Conservation (phyloP, 2,329 filamentous ascomycete genomes). For the Phoma herbarum region DNA sequence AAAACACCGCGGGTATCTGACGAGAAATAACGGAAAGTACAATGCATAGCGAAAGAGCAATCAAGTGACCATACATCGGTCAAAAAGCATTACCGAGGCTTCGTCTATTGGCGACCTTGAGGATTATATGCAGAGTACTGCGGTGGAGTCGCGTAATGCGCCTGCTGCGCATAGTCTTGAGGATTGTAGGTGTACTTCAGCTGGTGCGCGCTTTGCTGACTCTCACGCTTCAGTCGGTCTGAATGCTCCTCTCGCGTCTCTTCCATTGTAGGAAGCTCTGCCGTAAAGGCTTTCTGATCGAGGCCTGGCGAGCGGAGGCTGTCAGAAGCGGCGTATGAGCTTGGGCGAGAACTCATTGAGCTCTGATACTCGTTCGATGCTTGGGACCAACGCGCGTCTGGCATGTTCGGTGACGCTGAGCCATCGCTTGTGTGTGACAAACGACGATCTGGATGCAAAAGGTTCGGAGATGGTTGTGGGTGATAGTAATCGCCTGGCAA, state of each 20-base stretch:
- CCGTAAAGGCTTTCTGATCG: slow-evolving; percentile 46
- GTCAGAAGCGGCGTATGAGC: slow-evolving; percentile 48
- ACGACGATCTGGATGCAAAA: slow-evolving; percentile 31
- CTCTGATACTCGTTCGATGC: slow-evolving; percentile 40
- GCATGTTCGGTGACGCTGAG: slow-evolving; percentile 39
- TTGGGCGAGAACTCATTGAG: slow-evolving; percentile 43
- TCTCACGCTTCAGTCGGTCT: slow-evolving; percentile 30
- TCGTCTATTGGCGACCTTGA: slow-evolving; percentile 2
- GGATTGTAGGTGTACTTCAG: slow-evolving; percentile 48
- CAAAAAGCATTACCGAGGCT: not conserved
- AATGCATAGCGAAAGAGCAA: too few species aligned
- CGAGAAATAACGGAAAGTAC: not conserved
- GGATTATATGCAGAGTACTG: slow-evolving; percentile 29
- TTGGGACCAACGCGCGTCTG: slow-evolving; percentile 46
- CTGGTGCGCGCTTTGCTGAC: slow-evolving; percentile 23
- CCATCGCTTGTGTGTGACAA: slow-evolving; percentile 24
- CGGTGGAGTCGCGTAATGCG: slow-evolving; percentile 25
- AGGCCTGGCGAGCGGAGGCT: slow-evolving; percentile 46
- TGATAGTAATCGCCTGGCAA: slow-evolving; percentile 55
- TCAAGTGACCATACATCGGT: not conserved
- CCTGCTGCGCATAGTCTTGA: slow-evolving; percentile 40
- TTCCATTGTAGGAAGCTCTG: slow-evolving; percentile 48
- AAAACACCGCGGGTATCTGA: slow-evolving; percentile 11
- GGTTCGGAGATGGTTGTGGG: slow-evolving; percentile 41
- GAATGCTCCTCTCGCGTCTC: slow-evolving; percentile 49